These are phyloP conservation scores for Umbilicus rupestris DNA, from an alignment of 164 flowering plant genomes.

Conservation along the genomic window DNA sequence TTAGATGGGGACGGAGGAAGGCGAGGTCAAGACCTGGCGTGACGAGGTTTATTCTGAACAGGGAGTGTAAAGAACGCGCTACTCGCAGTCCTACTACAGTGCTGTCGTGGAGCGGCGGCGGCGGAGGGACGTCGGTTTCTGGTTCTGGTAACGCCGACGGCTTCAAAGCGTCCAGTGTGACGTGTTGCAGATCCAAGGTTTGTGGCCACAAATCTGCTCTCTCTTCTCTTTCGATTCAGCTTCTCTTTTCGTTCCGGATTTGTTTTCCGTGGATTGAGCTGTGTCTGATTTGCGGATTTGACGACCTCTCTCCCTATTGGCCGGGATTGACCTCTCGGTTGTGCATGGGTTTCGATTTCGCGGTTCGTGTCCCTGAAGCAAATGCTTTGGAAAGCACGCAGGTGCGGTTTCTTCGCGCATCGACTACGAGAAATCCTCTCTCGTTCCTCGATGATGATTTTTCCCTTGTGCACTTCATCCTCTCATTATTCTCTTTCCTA, in stretches of 20 bases:
- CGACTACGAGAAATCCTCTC: no score
- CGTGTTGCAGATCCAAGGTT: conserved; percentile 45
- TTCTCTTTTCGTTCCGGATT: conserved; percentile 5
- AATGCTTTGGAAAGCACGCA: no score
- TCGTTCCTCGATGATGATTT: no score
- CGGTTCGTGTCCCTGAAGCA: no score
- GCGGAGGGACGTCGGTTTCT: conserved; percentile 19
- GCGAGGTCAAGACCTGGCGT: conserved; percentile 2
- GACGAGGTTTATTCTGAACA: background rate
- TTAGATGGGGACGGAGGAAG: conserved; percentile 5
- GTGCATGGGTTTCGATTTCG: no score
- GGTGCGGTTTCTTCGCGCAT: no score
- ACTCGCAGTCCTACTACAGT: conserved; percentile 51
- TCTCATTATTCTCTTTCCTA: no score
- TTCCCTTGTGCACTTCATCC: no score
- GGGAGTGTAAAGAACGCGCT: background rate
- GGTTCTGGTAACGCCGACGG: conserved; percentile 27
- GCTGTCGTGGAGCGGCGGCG: conserved; percentile 55
- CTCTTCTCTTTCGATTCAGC: background rate
- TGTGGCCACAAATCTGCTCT: background rate
- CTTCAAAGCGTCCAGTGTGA: conserved; percentile 31
- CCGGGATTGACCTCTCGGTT: conserved; percentile 14
- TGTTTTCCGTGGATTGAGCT: background rate
- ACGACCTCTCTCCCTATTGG: background rate
- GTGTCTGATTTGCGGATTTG: background rate